Base-by-base conservation (phyloP, 208 protist species). In the Zelonia costaricensis region DNA sequence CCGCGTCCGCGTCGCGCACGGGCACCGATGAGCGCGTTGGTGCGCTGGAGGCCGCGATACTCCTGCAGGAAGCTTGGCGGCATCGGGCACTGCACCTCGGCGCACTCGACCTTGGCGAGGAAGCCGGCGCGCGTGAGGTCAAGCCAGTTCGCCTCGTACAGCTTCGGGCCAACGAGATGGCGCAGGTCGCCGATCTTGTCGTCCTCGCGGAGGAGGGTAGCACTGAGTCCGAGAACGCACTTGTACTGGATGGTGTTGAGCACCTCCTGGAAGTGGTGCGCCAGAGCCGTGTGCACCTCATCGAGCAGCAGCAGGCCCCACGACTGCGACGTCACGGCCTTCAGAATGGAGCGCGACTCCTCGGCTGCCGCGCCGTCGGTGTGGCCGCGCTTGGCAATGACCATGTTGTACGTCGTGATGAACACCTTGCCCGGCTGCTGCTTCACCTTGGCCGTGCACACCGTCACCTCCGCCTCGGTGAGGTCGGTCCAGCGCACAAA, bases 371-470 rank as follows among this genome's bases (percentile, higher is more conserved):
- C 69, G 44, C 62, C 96, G 46, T 62, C 55, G 15, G 55, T 13
- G 53, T 36, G 12, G 36, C 87, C 75, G 30, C 74, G 78, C 66
- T 89, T 85, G 20, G 95, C 84, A 47, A 89, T 81, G 61, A 99
- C 76, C 98, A 99, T 99, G 46, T 72, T 96, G 77, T 99, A 99
- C 5, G 99, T 99, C n/a, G 98, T 99, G 77, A 99, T 97, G 65
- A 99, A 93, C 0, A 99, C 81, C 39, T 65, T 60, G 1, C 82
- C 87, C 0, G 89, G 79, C 64, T 78, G 86, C 68, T 85, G 71
- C 72, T 92, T 95, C 51, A 91, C 75, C 56, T 88, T 85, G n/a
- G 79, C 67, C 22, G 86, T 89, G 72, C 89, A 96, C 45, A 95
- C 76, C 6, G 87, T 93, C 53, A 95, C 83, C 57, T 89, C 76